phyloP scores from a whole-genome alignment of 1,139 yeast species.

The Lodderomyces pseudojiufengensis region DNA sequence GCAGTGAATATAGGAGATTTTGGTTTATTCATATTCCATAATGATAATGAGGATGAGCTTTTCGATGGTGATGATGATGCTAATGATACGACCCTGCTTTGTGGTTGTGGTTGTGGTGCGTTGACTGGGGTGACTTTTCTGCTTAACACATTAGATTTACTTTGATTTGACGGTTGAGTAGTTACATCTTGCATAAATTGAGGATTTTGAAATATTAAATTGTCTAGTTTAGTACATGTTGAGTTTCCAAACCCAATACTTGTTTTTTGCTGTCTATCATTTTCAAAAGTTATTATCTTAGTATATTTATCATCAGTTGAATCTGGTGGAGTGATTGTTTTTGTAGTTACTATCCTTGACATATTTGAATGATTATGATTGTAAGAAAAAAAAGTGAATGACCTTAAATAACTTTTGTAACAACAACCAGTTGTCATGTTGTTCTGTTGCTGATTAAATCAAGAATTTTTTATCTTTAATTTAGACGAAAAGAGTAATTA shows the following conservation, averaged over 20 bases:
- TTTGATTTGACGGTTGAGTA: too few relatives aligned
- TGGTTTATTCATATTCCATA: too few relatives aligned
- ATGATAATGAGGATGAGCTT: constrained; percentile 2
- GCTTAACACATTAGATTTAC: too few relatives aligned
- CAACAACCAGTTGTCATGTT: too few relatives aligned
- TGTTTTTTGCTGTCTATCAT: neutral
- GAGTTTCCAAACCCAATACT: neutral
- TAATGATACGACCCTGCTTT: neutral
- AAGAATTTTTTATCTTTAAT: too few relatives aligned
- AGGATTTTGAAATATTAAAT: too few relatives aligned
- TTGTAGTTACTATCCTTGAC: constrained; percentile 2
- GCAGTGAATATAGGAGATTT: neutral
- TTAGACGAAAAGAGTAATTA: too few relatives aligned
- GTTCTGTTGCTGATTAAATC: too few relatives aligned
- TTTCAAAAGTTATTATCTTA: constrained; percentile 6
- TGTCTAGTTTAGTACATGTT: neutral
- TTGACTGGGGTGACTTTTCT: too few relatives aligned
- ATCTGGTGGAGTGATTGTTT: neutral
- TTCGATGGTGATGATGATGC: neutral
- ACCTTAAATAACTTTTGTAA: too few relatives aligned
- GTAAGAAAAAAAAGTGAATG: too few relatives aligned
- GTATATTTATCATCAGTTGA: constrained; percentile 7
- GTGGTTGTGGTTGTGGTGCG: neutral
- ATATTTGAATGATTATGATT: neutral
- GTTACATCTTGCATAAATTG: too few relatives aligned